Evolutionary conservation across 192 early-diverging fungal species (phyloP).

Genomic region (Entomortierella beljakovae): DNA sequence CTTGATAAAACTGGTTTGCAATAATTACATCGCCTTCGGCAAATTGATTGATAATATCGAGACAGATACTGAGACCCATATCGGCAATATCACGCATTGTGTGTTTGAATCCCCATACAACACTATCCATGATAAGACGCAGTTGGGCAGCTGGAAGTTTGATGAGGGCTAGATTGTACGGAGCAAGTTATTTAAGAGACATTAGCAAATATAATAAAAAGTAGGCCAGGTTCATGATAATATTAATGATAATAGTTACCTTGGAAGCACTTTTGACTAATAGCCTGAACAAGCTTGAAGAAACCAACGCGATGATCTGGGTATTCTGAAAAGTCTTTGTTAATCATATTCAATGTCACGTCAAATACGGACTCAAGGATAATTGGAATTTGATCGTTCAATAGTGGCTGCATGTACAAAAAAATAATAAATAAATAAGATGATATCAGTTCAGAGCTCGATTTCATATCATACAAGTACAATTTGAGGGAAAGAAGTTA

Average conservation of each 20-base stretch:
- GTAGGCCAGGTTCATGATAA: background rate
- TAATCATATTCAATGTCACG: slow-evolving; percentile 98
- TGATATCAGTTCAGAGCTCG: background rate
- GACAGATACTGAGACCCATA: slow-evolving; percentile 84
- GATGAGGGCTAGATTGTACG: slow-evolving; percentile 71
- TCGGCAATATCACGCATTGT: slow-evolving; percentile 98
- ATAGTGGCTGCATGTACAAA: slow-evolving; percentile 57
- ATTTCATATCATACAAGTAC: background rate
- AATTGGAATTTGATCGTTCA: slow-evolving; percentile 83
- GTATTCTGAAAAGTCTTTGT: slow-evolving; percentile 96
- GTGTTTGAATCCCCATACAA: slow-evolving; percentile 99
- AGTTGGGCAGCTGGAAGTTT: slow-evolving; percentile 85
- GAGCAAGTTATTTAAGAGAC: slow-evolving; percentile 2
- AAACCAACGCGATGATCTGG: slow-evolving; percentile 97
- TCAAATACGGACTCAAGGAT: slow-evolving; percentile 96
- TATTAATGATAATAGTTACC: slow-evolving; percentile 53
- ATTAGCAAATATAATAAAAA: slow-evolving; percentile 1
- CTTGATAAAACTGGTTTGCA: slow-evolving; percentile 89
- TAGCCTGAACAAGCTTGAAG: slow-evolving; percentile 91
- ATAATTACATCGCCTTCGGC: slow-evolving; percentile 73
- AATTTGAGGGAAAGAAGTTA: too few species aligned
- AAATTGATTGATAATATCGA: slow-evolving; percentile 91
- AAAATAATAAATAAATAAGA: background rate
- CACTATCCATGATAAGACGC: slow-evolving; percentile 93
- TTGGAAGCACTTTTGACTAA: slow-evolving; percentile 92